Percentiles rank a stretch among this genome's conserved stretches.
Conservation (phyloP, 371 early-diverging fungal genomes). For the Dipsacomyces acuminosporus region DNA sequence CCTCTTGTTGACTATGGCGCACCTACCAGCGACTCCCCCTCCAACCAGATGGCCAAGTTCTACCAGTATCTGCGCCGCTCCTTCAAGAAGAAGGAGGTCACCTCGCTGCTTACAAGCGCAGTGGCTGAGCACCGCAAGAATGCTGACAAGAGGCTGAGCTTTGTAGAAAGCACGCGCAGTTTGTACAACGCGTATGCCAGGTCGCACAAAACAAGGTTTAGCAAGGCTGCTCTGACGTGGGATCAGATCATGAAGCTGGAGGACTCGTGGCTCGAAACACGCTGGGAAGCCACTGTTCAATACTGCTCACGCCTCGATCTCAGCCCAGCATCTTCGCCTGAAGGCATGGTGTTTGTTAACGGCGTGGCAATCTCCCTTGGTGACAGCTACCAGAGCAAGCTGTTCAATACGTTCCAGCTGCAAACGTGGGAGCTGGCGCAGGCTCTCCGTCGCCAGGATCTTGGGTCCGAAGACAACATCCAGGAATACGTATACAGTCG, state of each 20-base stretch:
- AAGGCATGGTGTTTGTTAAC: slow-evolving; percentile 63
- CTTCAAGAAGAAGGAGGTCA: slow-evolving; percentile 32
- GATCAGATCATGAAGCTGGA: slow-evolving; percentile 10
- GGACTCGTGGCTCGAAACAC: slow-evolving; percentile 15
- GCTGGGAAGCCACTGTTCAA: slow-evolving; percentile 23
- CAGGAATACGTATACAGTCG: slow-evolving; percentile 63
- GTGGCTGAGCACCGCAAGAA: slow-evolving; percentile 7
- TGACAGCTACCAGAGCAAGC: slow-evolving; percentile 49
- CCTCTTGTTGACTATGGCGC: slow-evolving; percentile 53
- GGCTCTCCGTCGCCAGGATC: slow-evolving; percentile 31
- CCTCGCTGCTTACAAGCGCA: slow-evolving; percentile 16
- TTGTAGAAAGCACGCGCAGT: slow-evolving; percentile 12
- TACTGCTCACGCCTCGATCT: slow-evolving; percentile 40
- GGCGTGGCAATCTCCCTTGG: slow-evolving; percentile 64
- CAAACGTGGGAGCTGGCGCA: slow-evolving; percentile 23
- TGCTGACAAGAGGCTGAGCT: neutral
- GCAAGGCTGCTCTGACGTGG: slow-evolving; percentile 22
- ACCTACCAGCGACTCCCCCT: slow-evolving; percentile 10
- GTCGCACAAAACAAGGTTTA: slow-evolving; percentile 23
- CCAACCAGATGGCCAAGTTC: slow-evolving; percentile 50
- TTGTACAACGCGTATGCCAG: slow-evolving; percentile 18
- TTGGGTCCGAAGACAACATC: slow-evolving; percentile 54
- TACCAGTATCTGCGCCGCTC: slow-evolving; percentile 47
- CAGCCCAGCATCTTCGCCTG: slow-evolving; percentile 16
- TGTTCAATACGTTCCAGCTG: slow-evolving; percentile 19